These are phyloP conservation scores for Ogataea polymorpha DNA, from an alignment of 805 yeast genomes.

Conservation along the genomic window DNA sequence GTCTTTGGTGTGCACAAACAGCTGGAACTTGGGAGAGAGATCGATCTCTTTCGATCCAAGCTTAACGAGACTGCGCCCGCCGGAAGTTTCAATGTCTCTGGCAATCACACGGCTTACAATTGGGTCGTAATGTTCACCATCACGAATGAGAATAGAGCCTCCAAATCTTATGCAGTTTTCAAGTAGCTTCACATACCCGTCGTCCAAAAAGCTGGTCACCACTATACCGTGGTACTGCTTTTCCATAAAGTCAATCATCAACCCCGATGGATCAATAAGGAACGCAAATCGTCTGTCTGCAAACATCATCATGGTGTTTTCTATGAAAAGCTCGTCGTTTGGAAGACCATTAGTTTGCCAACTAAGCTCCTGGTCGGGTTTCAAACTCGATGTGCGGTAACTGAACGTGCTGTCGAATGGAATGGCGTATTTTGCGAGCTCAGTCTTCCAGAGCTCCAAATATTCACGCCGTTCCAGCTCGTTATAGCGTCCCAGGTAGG, in stretches of 20 bases:
- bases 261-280: conserved; percentile 70
- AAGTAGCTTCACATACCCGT: conserved; percentile 59
- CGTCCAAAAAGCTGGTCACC: conserved; percentile 69
- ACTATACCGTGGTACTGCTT: conserved; percentile 39
- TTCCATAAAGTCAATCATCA: conserved; percentile 40
- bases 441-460: conserved; percentile 21
- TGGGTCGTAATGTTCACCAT: conserved; percentile 82
- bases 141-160: conserved; percentile 64
- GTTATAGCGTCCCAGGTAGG: conserved; percentile 54
- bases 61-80: conserved; percentile 63
- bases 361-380: conserved; percentile 37
- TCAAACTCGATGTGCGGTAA: conserved; percentile 37
- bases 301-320: conserved; percentile 55
- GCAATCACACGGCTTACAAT: conserved; percentile 59
- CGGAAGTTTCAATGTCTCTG: conserved; percentile 57
- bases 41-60: conserved; percentile 67
- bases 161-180: conserved; percentile 88
- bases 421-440: conserved; percentile 38
- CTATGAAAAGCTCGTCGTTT: conserved; percentile 57
- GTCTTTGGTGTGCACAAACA: conserved; percentile 63
- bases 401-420: conserved; percentile 36
- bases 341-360: conserved; percentile 58
- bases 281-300: conserved; percentile 42
- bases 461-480: conserved; percentile 33
- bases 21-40: conserved; percentile 56